These are phyloP conservation scores for Penicillium manginii DNA, from an alignment of 495 filamentous ascomycete genomes.

Conservation along the genomic window DNA sequence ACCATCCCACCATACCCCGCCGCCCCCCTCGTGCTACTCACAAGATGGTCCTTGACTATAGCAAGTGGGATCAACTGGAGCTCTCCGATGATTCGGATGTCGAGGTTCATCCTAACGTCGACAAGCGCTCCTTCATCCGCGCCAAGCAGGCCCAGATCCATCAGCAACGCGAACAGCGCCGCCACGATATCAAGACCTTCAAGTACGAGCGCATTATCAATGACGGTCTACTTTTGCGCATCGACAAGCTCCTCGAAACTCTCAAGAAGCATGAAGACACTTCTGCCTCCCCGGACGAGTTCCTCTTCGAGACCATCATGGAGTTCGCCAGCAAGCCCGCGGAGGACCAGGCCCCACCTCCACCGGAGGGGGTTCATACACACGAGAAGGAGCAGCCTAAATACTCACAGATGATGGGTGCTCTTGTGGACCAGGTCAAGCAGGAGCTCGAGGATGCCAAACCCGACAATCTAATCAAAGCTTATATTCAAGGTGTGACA, in stretches of 20 bases:
- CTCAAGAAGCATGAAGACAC: slow-evolving; percentile 71
- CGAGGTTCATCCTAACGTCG: slow-evolving; percentile 98
- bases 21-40: slow-evolving; percentile 18
- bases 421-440: slow-evolving; percentile 91
- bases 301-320: slow-evolving; percentile 86
- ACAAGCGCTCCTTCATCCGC: slow-evolving; percentile 97
- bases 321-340: slow-evolving; percentile 71
- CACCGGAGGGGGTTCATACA: slow-evolving; percentile 78
- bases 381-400: slow-evolving; percentile 75
- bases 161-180: slow-evolving; percentile 79
- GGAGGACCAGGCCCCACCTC: slow-evolving; percentile 72
- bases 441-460: slow-evolving; percentile 76
- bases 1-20: slow-evolving; percentile 27
- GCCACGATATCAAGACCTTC: slow-evolving; percentile 84
- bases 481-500: slow-evolving; percentile 74
- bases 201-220: slow-evolving; percentile 95
- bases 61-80: slow-evolving; percentile 95
- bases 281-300: slow-evolving; percentile 73
- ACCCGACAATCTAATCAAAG: slow-evolving; percentile 63
- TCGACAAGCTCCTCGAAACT: slow-evolving; percentile 72
- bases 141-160: slow-evolving; percentile 98
- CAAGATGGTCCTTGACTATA: slow-evolving; percentile 90
- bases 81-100: slow-evolving; percentile 97
- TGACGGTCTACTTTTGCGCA: slow-evolving; percentile 81
- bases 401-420: slow-evolving; percentile 95